Percentiles rank a stretch among this genome's conserved stretches.
Evolutionary conservation across 1,139 yeast genomes (phyloP).

Genomic region (Protomyces pachydermus): DNA sequence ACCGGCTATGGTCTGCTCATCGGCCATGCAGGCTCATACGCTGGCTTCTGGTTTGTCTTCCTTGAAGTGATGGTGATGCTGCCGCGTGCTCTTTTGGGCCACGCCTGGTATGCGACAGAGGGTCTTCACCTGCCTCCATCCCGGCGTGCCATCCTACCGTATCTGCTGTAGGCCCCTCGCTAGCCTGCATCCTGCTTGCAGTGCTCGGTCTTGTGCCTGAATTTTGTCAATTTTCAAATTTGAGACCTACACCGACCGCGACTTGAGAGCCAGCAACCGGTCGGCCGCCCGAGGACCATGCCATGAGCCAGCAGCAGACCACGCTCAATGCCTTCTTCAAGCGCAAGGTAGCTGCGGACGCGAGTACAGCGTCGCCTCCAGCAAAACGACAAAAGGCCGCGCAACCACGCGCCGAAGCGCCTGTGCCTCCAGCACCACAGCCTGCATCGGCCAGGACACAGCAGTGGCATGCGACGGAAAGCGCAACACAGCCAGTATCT

Average conservation of each 20-base stretch:
- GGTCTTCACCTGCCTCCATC: not conserved
- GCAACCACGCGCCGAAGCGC: not conserved
- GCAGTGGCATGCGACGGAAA: slow-evolving; percentile 15
- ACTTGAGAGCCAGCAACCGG: no score
- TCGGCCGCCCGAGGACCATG: not conserved
- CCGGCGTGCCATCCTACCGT: not conserved
- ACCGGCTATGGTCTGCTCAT: slow-evolving; percentile 21
- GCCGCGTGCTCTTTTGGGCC: slow-evolving; percentile 23
- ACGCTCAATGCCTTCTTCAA: not conserved
- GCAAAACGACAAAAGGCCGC: not conserved
- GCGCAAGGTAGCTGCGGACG: not conserved
- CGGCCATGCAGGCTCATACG: slow-evolving; percentile 1
- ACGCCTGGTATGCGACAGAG: slow-evolving; percentile 6
- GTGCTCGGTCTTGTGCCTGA: no score
- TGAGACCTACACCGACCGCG: no score
- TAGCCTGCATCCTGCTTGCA: not conserved
- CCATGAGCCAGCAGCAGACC: not conserved
- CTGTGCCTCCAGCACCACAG: not conserved
- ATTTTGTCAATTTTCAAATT: no score
- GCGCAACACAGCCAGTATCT: not conserved
- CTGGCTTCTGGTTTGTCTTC: slow-evolving; percentile 16
- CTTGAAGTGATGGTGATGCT: slow-evolving; percentile 24
- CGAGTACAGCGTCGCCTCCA: not conserved
- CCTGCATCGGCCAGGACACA: slow-evolving; percentile 4
- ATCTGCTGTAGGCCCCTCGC: not conserved